phyloP scores from a whole-genome alignment of 1,139 yeast species.

The Protomyces macrosporus region DNA sequence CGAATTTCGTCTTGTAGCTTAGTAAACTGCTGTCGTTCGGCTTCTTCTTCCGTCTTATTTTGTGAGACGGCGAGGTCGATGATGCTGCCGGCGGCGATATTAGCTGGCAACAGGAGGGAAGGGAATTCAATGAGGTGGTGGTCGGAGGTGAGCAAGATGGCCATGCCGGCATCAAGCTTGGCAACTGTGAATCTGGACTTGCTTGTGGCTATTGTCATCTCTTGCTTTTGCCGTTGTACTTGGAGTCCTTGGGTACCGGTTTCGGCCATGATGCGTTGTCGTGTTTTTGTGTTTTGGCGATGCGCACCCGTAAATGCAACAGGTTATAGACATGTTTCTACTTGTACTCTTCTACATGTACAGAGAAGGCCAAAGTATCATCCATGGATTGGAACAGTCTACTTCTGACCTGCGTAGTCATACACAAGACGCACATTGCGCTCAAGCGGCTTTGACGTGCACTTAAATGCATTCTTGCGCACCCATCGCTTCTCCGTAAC shows the following conservation, averaged over 20 bases:
- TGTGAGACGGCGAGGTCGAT: conserved; percentile 80
- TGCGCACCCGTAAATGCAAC: no score
- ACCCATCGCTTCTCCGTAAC: conserved; percentile 17
- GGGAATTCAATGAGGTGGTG: conserved; percentile 96
- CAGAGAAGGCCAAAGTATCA: no score
- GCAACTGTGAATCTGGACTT: conserved; percentile 65
- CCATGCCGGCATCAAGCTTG: conserved; percentile 89
- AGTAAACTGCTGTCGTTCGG: conserved; percentile 56
- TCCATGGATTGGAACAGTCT: background rate
- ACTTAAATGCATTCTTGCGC: background rate
- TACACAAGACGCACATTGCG: conserved; percentile 14
- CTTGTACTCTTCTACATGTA: no score
- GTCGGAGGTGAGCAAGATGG: conserved; percentile 80
- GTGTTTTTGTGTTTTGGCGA: no score
- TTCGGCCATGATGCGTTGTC: no score
- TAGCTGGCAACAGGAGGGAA: conserved; percentile 81
- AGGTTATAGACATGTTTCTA: no score
- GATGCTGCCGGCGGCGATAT: conserved; percentile 90
- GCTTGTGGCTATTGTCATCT: conserved; percentile 7
- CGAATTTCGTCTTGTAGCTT: conserved; percentile 69
- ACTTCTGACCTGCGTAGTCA: conserved; percentile 11
- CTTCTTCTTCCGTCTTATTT: conserved; percentile 61
- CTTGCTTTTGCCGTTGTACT: background rate
- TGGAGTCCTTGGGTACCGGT: no score
- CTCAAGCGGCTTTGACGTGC: background rate